Base-by-base conservation (phyloP, 2,329 filamentous ascomycete species). In the Chrysoporthe austroafricana region DNA sequence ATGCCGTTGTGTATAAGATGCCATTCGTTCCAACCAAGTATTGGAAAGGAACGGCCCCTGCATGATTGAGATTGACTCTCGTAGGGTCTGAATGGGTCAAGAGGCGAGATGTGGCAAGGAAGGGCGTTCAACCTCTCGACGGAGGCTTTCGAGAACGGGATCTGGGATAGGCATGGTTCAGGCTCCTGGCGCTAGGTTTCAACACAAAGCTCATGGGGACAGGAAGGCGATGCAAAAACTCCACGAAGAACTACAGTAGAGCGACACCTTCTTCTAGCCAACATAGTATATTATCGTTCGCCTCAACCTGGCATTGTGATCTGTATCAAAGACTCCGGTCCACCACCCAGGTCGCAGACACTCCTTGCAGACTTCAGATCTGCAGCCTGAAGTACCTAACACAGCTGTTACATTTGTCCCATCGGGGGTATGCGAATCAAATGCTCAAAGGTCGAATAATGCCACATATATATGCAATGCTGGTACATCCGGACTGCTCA, bases 21-120 rank as follows among this genome's bases (percentile, higher is more conserved):
- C 94, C 94, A 1, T 97, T 97, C 78, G 86, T 96, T 63, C 85
- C 89, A 62, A 88, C 86, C 74, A 94, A 92, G 80, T 97, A 97
- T 79, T 91, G 86, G 79, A 90, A 82, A 77, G 79, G 77, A 9
- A 64, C 70, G 3, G 72, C 71, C 42, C 65, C 67, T 39, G 70
- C 70, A 14, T 73, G 70, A 61, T 26, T 5, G 6, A 14, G 36
- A 2, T 14, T 2, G 21, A 13, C n/a, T 13, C 16, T 59, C 43
- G 57, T 8, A 32, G 48, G 6, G n/a, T 26, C 26, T 26, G 50
- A 16, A 13, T 14, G 14, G 11, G 11, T 14, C 50, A 54, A 21
- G 13, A 5, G 4, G 32, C 32, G 16, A 57, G 34, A 21, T 26
- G 13, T 7, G 14, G 26, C 9, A 13, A 39, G n/a, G 18, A 18